These are phyloP conservation scores for Lentinula sp. DNA, from an alignment of 768 basidiomycete genomes.

Conservation along the genomic window DNA sequence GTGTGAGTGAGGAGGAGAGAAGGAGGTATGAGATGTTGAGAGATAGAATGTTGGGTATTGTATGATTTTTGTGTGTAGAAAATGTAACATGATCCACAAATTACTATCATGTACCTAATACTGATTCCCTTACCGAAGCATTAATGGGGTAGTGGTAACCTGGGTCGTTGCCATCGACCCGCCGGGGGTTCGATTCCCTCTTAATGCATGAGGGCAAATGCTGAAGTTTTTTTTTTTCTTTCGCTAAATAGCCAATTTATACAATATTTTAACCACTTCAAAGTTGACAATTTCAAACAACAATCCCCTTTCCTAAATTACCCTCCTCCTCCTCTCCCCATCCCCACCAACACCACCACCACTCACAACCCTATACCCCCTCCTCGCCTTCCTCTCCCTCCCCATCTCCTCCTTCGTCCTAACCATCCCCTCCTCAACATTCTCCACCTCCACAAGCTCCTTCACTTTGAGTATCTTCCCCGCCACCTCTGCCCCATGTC, in stretches of 20 bases:
- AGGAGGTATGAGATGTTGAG: slow-evolving; percentile 76
- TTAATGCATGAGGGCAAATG: slow-evolving; percentile 32
- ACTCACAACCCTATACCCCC: slow-evolving; percentile 58
- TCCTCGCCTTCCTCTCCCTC: slow-evolving; percentile 54
- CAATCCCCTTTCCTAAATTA: background rate
- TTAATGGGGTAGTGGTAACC: background rate
- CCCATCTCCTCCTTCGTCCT: slow-evolving; percentile 67
- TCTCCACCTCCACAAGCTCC: slow-evolving; percentile 85
- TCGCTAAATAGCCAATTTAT: too few species aligned
- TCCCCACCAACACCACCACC: background rate
- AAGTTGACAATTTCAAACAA: too few species aligned
- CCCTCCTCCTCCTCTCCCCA: background rate
- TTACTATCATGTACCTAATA: too few species aligned
- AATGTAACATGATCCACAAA: too few species aligned
- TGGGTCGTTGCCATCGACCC: slow-evolving; percentile 28
- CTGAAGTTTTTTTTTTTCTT: background rate
- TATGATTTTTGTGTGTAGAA: too few species aligned
- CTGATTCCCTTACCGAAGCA: background rate
- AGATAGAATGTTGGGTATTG: slow-evolving; percentile 50
- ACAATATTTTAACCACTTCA: too few species aligned
- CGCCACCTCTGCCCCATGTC: slow-evolving; percentile 64
- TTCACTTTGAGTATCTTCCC: slow-evolving; percentile 87
- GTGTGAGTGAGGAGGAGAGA: slow-evolving; percentile 77
- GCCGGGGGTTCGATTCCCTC: slow-evolving; percentile 56
- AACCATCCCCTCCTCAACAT: slow-evolving; percentile 65